phyloP scores from a whole-genome alignment of 805 yeast genomes.

The Pichia rugopelliculosa region DNA sequence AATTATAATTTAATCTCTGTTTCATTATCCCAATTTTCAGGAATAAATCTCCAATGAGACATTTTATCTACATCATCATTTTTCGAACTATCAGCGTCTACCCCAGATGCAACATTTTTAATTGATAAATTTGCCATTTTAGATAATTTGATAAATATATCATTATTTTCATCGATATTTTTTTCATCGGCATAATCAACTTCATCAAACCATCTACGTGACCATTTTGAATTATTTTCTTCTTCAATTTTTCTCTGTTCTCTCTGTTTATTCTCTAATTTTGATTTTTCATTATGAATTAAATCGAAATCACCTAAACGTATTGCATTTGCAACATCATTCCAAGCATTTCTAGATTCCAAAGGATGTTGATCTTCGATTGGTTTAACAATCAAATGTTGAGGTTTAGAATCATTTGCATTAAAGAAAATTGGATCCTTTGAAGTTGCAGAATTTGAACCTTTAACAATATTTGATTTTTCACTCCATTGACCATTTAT shows the following conservation, averaged over 20 bases:
- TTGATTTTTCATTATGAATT: constrained; percentile 68
- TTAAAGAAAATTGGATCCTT: constrained; percentile 55
- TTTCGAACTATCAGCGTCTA: constrained; percentile 28
- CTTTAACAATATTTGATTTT: constrained; percentile 54
- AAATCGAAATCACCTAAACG: constrained; percentile 63
- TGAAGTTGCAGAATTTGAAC: constrained; percentile 36
- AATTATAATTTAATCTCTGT: constrained; percentile 42
- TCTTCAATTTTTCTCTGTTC: constrained; percentile 68
- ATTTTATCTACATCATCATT: constrained; percentile 45
- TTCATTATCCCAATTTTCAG: constrained; percentile 50
- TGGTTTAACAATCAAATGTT: constrained; percentile 67
- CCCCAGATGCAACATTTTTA: constrained; percentile 63
- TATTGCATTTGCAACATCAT: constrained; percentile 81
- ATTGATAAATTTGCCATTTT: constrained; percentile 49
- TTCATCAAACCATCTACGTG: constrained; percentile 71
- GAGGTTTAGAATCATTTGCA: constrained; percentile 43
- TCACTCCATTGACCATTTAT: constrained; percentile 93
- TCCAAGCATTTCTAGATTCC: constrained; percentile 89
- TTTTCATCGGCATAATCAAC: constrained; percentile 29
- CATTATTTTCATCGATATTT: constrained; percentile 24
- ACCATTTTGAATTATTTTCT: constrained; percentile 61
- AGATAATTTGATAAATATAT: constrained; percentile 32
- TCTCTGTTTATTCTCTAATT: constrained; percentile 80
- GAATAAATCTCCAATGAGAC: constrained; percentile 64
- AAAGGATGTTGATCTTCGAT: constrained; percentile 69